These are phyloP conservation scores for Opeltia flavorubescens DNA, from an alignment of 495 filamentous ascomycete species.

Conservation along the genomic window DNA sequence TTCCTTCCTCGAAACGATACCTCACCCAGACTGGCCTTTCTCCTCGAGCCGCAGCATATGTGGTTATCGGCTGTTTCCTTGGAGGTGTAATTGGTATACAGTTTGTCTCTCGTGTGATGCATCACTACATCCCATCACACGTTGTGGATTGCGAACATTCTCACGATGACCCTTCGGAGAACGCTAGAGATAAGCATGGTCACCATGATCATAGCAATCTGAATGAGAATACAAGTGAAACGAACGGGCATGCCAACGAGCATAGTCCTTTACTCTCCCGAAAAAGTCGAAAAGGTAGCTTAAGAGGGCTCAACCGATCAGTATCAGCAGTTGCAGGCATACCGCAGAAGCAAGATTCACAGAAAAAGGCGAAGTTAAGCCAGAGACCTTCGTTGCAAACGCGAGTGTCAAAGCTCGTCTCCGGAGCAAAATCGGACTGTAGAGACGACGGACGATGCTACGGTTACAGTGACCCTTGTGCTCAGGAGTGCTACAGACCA, in stretches of 20 bases:
- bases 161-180: slow-evolving; percentile 49
- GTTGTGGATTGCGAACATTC: slow-evolving; percentile 85
- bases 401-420: slow-evolving; percentile 49
- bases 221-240: slow-evolving; percentile 1
- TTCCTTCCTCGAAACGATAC: slow-evolving; percentile 70
- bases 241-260: slow-evolving; percentile 21
- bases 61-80: slow-evolving; percentile 64
- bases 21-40: slow-evolving; percentile 52
- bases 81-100: slow-evolving; percentile 75
- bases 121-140: slow-evolving; percentile 78
- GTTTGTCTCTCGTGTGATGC: slow-evolving; percentile 61
- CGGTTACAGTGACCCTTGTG: slow-evolving; percentile 75
- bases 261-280: slow-evolving; percentile 30
- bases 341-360: neutral
- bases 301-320: neutral
- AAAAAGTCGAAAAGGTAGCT: slow-evolving; percentile 1
- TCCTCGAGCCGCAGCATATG: slow-evolving; percentile 51
- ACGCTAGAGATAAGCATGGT: slow-evolving; percentile 13
- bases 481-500: slow-evolving; percentile 58
- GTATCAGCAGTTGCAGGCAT: slow-evolving; percentile 1
- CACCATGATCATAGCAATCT: slow-evolving; percentile 7
- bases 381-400: slow-evolving; percentile 29
- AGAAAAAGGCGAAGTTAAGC: neutral
- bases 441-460: slow-evolving; percentile 66
- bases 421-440: slow-evolving; percentile 53